Conservation (phyloP, 2,329 filamentous ascomycete species). For the Monosporascus sp. region DNA sequence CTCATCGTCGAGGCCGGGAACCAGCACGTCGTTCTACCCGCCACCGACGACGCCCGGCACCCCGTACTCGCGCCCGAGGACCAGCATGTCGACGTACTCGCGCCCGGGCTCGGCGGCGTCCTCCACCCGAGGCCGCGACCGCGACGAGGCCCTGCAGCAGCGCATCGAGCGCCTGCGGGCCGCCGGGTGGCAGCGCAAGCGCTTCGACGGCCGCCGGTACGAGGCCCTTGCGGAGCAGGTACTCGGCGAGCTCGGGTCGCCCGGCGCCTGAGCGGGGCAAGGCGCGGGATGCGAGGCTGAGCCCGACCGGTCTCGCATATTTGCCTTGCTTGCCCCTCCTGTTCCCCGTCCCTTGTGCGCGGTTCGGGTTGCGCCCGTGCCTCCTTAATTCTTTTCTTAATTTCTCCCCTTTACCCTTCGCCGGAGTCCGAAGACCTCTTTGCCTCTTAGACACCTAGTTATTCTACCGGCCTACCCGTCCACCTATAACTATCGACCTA, state of each 20-base stretch:
- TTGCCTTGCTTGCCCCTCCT: no score
- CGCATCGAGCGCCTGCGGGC: slow-evolving; percentile 51
- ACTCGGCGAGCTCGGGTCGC: slow-evolving; percentile 40
- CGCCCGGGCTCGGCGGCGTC: slow-evolving; percentile 11
- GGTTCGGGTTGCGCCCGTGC: not conserved
- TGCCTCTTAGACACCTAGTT: no score
- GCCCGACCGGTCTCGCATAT: no score
- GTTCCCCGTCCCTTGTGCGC: not conserved
- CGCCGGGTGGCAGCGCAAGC: slow-evolving; percentile 50
- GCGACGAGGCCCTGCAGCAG: slow-evolving; percentile 32
- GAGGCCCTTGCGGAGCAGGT: slow-evolving; percentile 46
- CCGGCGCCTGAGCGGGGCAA: no score
- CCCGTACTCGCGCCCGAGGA: not conserved
- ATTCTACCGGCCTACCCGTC: not conserved
- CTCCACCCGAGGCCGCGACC: slow-evolving; percentile 7
- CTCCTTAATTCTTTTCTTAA: not conserved
- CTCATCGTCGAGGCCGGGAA: not conserved
- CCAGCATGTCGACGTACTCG: not conserved
- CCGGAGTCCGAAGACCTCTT: no score
- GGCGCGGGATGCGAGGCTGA: no score
- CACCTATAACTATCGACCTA: not conserved
- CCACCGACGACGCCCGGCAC: slow-evolving; percentile 2
- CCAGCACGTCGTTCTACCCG: not conserved
- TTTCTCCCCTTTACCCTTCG: not conserved
- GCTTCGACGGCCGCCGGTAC: slow-evolving; percentile 50